These are phyloP conservation scores for Alopecurus myosuroides DNA, from an alignment of 176 grass and related monocot genomes.

Conservation along the genomic window DNA sequence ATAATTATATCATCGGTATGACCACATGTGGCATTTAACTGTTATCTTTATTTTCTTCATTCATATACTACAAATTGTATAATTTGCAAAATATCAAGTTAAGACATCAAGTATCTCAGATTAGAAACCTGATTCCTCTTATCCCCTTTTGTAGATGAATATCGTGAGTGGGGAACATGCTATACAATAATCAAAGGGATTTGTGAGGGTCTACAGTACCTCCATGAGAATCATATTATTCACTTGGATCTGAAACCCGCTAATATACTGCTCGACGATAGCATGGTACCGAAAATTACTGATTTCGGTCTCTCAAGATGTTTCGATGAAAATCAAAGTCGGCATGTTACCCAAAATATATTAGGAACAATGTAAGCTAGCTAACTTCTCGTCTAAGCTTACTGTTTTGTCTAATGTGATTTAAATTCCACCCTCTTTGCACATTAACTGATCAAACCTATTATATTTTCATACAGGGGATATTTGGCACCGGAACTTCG, in stretches of 20 bases:
- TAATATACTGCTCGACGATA: too few relatives aligned
- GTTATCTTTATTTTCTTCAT: not conserved
- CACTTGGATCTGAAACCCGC: not conserved
- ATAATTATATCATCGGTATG: too few relatives aligned
- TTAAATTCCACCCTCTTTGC: too few relatives aligned
- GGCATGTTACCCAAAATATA: too few relatives aligned
- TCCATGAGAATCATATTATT: not conserved
- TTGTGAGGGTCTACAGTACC: not conserved
- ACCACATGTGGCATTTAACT: not conserved
- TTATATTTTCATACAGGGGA: too few relatives aligned
- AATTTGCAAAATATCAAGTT: not conserved
- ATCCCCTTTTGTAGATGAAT: not conserved
- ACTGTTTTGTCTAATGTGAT: too few relatives aligned
- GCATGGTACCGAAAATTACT: too few relatives aligned
- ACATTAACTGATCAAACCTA: too few relatives aligned
- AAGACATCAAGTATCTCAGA: too few relatives aligned
- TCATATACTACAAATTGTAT: not conserved
- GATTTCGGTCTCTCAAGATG: not conserved
- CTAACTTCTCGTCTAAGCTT: too few relatives aligned
- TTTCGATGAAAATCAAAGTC: not conserved
- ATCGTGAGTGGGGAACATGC: not conserved
- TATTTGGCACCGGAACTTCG: too few relatives aligned
- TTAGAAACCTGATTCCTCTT: not conserved
- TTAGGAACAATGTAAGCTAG: too few relatives aligned
- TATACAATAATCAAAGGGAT: not conserved